These are phyloP conservation scores for Tulasnella sp. DNA, from an alignment of 768 basidiomycete species.

Conservation along the genomic window DNA sequence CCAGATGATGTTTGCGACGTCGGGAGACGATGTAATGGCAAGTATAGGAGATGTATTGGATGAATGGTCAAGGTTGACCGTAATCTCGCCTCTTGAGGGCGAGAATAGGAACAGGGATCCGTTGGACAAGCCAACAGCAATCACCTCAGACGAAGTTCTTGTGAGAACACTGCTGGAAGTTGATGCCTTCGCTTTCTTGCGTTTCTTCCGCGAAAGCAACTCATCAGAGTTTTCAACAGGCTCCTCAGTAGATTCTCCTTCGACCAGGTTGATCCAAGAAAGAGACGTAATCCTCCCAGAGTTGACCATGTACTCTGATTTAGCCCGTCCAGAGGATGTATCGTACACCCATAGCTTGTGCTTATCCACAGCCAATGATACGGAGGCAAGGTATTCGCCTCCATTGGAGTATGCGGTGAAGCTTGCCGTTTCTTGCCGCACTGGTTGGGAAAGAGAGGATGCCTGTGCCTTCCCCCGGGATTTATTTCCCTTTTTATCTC, in stretches of 20 bases:
- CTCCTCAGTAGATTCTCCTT: constrained; percentile 22
- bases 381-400: constrained; percentile 43
- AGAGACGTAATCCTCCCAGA: constrained; percentile 42
- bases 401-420: constrained; percentile 49
- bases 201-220: constrained; percentile 34
- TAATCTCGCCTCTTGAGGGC: constrained; percentile 41
- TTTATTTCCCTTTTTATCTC: neutral
- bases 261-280: constrained; percentile 37
- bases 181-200: constrained; percentile 24
- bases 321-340: constrained; percentile 39
- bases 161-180: constrained; percentile 23
- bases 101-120: constrained; percentile 51
- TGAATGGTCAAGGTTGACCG: constrained; percentile 43
- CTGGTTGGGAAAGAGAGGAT: neutral
- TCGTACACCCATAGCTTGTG: constrained; percentile 56
- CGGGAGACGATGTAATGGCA: constrained; percentile 28
- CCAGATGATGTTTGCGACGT: constrained; percentile 29
- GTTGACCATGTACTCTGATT: constrained; percentile 46
- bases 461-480: neutral
- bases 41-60: constrained; percentile 42
- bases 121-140: constrained; percentile 48
- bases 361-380: constrained; percentile 57
- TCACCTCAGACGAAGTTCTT: constrained; percentile 31
- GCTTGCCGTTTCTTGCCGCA: neutral
- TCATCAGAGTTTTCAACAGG: constrained; percentile 20